These are phyloP conservation scores for Mycothermus thermophilus DNA, from an alignment of 495 filamentous ascomycete species.

Conservation along the genomic window DNA sequence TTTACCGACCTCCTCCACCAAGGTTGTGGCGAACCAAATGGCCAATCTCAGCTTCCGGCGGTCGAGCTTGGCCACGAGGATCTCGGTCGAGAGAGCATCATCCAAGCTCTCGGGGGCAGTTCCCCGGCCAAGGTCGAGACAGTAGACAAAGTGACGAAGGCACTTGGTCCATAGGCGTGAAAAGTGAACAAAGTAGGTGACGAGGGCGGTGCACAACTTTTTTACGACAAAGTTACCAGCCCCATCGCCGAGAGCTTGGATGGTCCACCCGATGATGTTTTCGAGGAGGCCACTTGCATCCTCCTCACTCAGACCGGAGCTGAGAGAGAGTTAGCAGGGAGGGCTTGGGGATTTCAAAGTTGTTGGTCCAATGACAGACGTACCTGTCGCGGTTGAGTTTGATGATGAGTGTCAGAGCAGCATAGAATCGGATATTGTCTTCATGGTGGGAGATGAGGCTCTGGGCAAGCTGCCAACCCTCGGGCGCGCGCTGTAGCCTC, in stretches of 20 bases:
- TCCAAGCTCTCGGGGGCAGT: slow-evolving; percentile 35
- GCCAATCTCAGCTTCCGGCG: slow-evolving; percentile 41
- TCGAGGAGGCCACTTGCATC: slow-evolving; percentile 51
- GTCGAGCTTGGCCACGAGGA: slow-evolving; percentile 41
- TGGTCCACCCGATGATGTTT: slow-evolving; percentile 54
- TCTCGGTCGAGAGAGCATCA: slow-evolving; percentile 34
- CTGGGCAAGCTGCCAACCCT: slow-evolving; percentile 79
- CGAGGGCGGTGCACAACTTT: slow-evolving; percentile 74
- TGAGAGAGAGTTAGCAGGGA: slow-evolving; percentile 14
- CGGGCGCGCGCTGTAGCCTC: slow-evolving; percentile 54
- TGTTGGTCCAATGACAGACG: too few relatives aligned
- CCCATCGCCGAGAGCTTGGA: slow-evolving; percentile 42
- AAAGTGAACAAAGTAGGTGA: slow-evolving; percentile 64
- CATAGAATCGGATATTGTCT: slow-evolving; percentile 75
- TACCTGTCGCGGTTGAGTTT: slow-evolving; percentile 81
- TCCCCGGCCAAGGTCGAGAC: slow-evolving; percentile 40
- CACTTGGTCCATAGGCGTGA: slow-evolving; percentile 53
- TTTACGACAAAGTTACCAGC: slow-evolving; percentile 53
- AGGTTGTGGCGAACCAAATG: slow-evolving; percentile 56
- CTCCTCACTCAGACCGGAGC: slow-evolving; percentile 46
- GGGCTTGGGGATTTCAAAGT: too few relatives aligned
- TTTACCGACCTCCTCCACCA: slow-evolving; percentile 66
- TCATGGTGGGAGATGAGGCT: slow-evolving; percentile 49
- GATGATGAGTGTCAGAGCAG: slow-evolving; percentile 83
- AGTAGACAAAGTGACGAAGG: slow-evolving; percentile 52